Base-by-base conservation (phyloP, 805 yeast species). In the Starmera quercuum region DNA sequence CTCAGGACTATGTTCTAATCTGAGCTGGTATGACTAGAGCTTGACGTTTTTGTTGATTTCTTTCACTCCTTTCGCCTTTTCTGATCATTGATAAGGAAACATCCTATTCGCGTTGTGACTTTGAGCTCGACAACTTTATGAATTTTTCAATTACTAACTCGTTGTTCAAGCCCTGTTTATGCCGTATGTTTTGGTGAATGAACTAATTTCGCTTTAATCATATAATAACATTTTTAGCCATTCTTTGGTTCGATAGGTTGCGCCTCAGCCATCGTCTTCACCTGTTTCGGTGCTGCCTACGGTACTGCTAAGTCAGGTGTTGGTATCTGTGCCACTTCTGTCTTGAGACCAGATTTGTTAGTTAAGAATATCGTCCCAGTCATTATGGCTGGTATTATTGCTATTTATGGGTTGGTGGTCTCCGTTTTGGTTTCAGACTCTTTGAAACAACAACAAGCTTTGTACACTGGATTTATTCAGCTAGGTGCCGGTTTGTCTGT, bases 271-370 rank as follows among this genome's bases (percentile, higher is more conserved):
- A 92, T 92, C 59, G 86, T 94, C 58, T 92, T 92, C 78, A 88
- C 98, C 63, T 86, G 96, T 59, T 86, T 88, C 61, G 98, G 98
- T 71, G 97, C 98, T 55, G 85, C 96, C 37, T 88, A 88, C 66
- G 98, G 98, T 71, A 90, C 97, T 47, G 98, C 98, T 58, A 90
- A 90, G 67, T 83, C 96, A 18, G 98, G 98, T 71, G 95, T 92
- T 47, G 98, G 97, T 78, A 88, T 90, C 60, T 90, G 96, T 71
- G 98, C 95, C 59, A 86, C 96, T 47, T 83, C 95, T 66, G 96
- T 88, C 41, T 71, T 90, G 61, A 85, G 96, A 80, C 98, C 98
- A 49, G 98, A 90, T 61, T 74, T 88, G 61, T 68, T 88, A 58
- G 88, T 90, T 53, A 86, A 79, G 69, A 84, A 84, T 68, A 81